phyloP scores from a whole-genome alignment of 345 rosid genomes.

The Brassica rapa region DNA sequence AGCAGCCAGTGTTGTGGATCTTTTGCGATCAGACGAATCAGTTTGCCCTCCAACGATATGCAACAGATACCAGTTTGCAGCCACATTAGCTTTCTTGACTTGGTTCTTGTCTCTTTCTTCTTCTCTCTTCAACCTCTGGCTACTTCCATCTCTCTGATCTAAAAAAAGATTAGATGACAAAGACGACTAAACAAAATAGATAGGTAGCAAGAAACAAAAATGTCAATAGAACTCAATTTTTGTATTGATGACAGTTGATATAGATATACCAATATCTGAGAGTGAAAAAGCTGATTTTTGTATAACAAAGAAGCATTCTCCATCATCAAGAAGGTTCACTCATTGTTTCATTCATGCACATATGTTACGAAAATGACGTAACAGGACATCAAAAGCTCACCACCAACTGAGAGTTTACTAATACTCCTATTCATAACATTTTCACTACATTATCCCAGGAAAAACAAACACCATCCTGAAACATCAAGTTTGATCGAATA shows the following conservation, averaged over 20 bases:
- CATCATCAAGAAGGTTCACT: slow-evolving; percentile 1
- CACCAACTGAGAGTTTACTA: not conserved
- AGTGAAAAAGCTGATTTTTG: not conserved
- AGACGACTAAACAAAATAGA: slow-evolving; percentile 1
- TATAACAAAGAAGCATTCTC: not conserved
- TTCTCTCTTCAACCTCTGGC: slow-evolving; percentile 82
- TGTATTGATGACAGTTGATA: not conserved
- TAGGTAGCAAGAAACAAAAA: slow-evolving; percentile 26
- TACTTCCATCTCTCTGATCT: slow-evolving; percentile 68
- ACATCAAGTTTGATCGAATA: not conserved
- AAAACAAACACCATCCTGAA: slow-evolving; percentile 15
- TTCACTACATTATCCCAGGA: not conserved
- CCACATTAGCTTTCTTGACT: slow-evolving; percentile 83
- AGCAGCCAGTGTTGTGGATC: slow-evolving; percentile 77
- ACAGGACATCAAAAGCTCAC: not conserved
- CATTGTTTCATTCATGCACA: not conserved
- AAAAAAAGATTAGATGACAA: not conserved
- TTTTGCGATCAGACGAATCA: slow-evolving; percentile 44
- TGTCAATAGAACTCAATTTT: slow-evolving; percentile 15
- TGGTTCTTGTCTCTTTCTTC: slow-evolving; percentile 82
- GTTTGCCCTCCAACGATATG: slow-evolving; percentile 60
- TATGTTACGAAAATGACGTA: not conserved
- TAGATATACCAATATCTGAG: not conserved
- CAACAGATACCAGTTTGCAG: slow-evolving; percentile 74
- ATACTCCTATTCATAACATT: not conserved